Base-by-base conservation (phyloP, 2,329 filamentous ascomycete species). In the Fusarium sp. region DNA sequence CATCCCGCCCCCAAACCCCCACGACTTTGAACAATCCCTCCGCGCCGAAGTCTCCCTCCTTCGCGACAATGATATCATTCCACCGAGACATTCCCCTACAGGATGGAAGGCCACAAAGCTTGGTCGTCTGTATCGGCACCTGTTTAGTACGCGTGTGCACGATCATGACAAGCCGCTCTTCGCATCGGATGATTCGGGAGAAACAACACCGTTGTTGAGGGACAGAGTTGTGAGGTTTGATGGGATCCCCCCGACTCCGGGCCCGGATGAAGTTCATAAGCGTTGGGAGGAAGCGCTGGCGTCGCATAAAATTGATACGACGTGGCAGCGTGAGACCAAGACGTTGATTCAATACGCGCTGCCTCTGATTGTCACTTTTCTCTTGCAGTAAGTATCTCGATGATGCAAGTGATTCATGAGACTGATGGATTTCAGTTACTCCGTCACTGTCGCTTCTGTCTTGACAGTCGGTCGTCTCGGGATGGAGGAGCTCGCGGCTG, bases 271-370 rank as follows among this genome's bases (percentile, higher is more conserved):
- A 4, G 66, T 76, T 15, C 74, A 74, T 15, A 73, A 74, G 12
- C 66, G 42, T 3, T 96, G 93, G 94, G 91, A 95, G 69, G 92
- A 94, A 63, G 94, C 94, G 0, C 92, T 97, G 18, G 87, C 89
- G 2, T 88, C 91, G 0, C 94, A 94, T 7, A 87, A 90, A 77
- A 95, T 97, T 70, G 90, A 92, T 62, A 97, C 94, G 11, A 96
- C 93, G 4, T 97, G 94, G 94, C 90, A 92, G 80, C 89, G 94
- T 66, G 95, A 98, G 84, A 86, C 92, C 27, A 94, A 94, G 82
- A 94, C 94, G 2, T 86, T 98, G 38, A 84, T 87, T 21, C 86
- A 87, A 73, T 94, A 94, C 76, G 90, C 92, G 1, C 83, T 86
- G 19, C 92, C 92, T 2, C 81, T 95, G 41, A 88, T 93, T 33